Conservation (phyloP, 1,139 yeast species). For the Sugiyamaella paludigena region DNA sequence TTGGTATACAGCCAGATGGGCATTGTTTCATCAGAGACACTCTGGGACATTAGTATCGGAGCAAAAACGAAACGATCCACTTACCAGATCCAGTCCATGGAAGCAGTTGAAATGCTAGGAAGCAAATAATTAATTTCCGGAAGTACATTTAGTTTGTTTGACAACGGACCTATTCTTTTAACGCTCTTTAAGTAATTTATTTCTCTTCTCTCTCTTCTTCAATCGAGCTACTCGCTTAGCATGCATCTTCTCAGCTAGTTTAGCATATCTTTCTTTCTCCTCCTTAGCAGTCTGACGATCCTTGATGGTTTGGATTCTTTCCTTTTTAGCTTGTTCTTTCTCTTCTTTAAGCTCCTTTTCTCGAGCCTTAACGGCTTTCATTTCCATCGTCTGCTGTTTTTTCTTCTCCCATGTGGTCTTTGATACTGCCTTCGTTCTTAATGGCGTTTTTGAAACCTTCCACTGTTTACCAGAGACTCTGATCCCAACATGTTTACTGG, state of each 20-base stretch:
- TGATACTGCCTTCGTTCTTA: slow-evolving; percentile 32
- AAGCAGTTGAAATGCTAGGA: too few relatives aligned
- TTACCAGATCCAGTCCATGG: too few relatives aligned
- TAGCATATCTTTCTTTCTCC: slow-evolving; percentile 43
- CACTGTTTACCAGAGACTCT: slow-evolving; percentile 36
- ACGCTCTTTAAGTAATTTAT: slow-evolving; percentile 44
- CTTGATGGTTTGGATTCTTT: slow-evolving; percentile 34
- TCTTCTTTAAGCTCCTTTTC: slow-evolving; percentile 41
- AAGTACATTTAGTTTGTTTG: background rate
- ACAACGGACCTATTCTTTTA: background rate
- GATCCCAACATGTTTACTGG: slow-evolving; percentile 14
- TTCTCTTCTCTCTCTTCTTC: slow-evolving; percentile 42
- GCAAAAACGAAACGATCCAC: too few relatives aligned
- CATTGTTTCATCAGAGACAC: too few relatives aligned
- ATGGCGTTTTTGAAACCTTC: slow-evolving; percentile 39
- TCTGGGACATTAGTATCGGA: too few relatives aligned
- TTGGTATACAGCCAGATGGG: too few relatives aligned
- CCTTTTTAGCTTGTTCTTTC: slow-evolving; percentile 36
- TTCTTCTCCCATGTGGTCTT: slow-evolving; percentile 39
- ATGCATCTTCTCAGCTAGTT: slow-evolving; percentile 42
- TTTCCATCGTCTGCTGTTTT: slow-evolving; percentile 32
- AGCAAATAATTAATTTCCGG: too few relatives aligned
- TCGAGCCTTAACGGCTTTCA: slow-evolving; percentile 35
- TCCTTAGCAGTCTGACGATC: slow-evolving; percentile 41
- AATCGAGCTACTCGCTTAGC: slow-evolving; percentile 43